Evolutionary conservation across 495 filamentous ascomycete genomes (phyloP).

Genomic region (Penicillium roqueforti): DNA sequence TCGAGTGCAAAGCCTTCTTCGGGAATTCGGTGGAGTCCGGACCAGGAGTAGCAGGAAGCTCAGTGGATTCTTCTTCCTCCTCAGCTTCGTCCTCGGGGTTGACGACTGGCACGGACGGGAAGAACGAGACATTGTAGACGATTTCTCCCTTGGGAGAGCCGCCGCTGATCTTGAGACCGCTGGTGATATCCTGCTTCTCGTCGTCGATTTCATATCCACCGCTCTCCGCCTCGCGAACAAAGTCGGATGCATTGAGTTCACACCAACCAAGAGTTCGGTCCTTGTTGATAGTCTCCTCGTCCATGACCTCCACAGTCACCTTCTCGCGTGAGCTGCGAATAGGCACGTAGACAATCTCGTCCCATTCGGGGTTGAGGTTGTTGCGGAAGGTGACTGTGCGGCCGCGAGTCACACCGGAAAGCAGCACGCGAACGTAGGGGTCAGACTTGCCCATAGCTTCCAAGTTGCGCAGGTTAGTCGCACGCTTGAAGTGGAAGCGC

Average conservation of each 20-base stretch:
- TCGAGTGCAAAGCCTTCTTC: conserved; percentile 31
- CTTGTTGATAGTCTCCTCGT: conserved; percentile 81
- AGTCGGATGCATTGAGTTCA: conserved; percentile 73
- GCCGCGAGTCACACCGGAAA: conserved; percentile 84
- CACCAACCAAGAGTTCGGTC: conserved; percentile 80
- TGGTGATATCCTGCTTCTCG: conserved; percentile 58
- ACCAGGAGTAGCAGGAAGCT: conserved; percentile 11
- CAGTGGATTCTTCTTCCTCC: conserved; percentile 43
- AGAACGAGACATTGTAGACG: conserved; percentile 84
- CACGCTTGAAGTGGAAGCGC: conserved; percentile 86
- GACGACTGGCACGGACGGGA: conserved; percentile 76
- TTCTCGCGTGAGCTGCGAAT: conserved; percentile 84
- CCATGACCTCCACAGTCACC: conserved; percentile 90
- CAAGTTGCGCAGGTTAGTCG: conserved; percentile 78
- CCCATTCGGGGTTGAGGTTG: conserved; percentile 92
- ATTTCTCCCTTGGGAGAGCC: conserved; percentile 72
- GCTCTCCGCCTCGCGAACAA: conserved; percentile 67
- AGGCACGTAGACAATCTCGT: conserved; percentile 92
- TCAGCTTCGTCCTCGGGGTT: conserved; percentile 91
- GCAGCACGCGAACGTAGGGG: conserved; percentile 81
- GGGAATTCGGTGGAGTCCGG: conserved; percentile 22
- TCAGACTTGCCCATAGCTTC: conserved; percentile 97
- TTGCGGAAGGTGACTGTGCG: conserved; percentile 94
- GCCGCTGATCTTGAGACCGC: conserved; percentile 61
- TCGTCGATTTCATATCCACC: conserved; percentile 82